A percentile compares a stretch with the other conserved stretches of the same genome.
phyloP scores from a whole-genome alignment of 352 stramenopile genomes.

The Globisporangium okanoganense region DNA sequence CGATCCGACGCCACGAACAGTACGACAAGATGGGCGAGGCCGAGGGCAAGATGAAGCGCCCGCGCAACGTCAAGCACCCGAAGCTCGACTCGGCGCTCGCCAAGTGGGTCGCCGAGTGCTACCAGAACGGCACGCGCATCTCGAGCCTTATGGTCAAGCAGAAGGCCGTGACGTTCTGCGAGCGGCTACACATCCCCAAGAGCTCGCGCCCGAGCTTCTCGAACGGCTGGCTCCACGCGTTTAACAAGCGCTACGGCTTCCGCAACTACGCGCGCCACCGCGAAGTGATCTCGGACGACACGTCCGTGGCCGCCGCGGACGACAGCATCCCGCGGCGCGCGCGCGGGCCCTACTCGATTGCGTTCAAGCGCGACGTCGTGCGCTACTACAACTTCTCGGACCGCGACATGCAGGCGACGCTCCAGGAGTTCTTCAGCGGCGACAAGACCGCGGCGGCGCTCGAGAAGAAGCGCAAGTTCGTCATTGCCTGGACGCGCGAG shows the following conservation, averaged over 20 bases:
- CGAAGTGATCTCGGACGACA: conserved; percentile 15
- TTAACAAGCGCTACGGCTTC: conserved; percentile 22
- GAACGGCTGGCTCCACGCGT: conserved; percentile 17
- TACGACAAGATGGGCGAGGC: conserved; percentile 14
- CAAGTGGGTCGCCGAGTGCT: conserved; percentile 16
- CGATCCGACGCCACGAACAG: conserved; percentile 14
- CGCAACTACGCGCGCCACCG: conserved; percentile 17
- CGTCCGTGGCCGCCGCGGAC: conserved; percentile 8
- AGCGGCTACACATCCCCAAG: conserved; percentile 11
- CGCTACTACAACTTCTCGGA: conserved; percentile 13
- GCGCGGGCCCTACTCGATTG: conserved; percentile 16
- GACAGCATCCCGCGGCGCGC: conserved; percentile 8
- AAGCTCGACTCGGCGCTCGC: conserved; percentile 15
- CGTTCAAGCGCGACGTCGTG: conserved; percentile 19
- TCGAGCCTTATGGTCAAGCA: conserved; percentile 20
- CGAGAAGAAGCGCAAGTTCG: conserved; percentile 19
- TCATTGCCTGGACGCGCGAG: conserved; percentile 13
- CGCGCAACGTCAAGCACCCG: conserved; percentile 18
- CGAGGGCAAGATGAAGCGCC: conserved; percentile 14
- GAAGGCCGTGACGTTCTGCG: conserved; percentile 14
- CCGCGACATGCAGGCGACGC: conserved; percentile 14
- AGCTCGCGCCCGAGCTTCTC: conserved; percentile 14
- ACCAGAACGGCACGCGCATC: conserved; percentile 11
- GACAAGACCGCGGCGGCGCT: conserved; percentile 14
- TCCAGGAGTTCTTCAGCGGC: conserved; percentile 12